A percentile compares a stretch with the other conserved stretches of the same genome.
phyloP scores from a whole-genome alignment of 1,139 yeast species.

The Geotrichum candidum region DNA sequence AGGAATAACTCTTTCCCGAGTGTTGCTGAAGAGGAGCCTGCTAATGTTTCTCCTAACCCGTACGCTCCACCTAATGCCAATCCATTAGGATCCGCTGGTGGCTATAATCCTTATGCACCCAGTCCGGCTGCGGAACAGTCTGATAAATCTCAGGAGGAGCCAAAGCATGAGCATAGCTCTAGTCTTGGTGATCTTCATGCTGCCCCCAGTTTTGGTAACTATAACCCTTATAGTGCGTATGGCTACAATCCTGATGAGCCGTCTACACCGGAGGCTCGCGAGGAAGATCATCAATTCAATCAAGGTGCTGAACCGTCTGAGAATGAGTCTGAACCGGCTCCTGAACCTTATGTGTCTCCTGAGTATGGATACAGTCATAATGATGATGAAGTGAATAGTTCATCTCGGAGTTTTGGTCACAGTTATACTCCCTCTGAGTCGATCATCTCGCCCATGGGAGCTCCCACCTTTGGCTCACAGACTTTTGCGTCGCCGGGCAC shows the following conservation, averaged over 20 bases:
- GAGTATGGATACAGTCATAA: slow-evolving; percentile 24
- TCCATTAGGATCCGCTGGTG: not conserved
- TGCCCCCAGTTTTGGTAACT: slow-evolving; percentile 3
- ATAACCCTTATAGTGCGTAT: slow-evolving; percentile 16
- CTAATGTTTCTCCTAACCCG: slow-evolving; percentile 1
- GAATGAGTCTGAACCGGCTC: slow-evolving; percentile 1
- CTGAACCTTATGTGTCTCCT: slow-evolving; percentile 20
- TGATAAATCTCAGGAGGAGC: not conserved
- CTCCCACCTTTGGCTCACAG: slow-evolving; percentile 9
- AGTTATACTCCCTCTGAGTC: slow-evolving; percentile 7
- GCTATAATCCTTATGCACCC: slow-evolving; percentile 14
- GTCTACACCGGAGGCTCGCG: not conserved
- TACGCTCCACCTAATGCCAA: not conserved
- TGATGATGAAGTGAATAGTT: not conserved
- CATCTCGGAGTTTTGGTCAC: not conserved
- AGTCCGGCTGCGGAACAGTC: not conserved
- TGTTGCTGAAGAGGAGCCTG: not conserved
- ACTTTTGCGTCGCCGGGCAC: not conserved
- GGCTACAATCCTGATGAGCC: slow-evolving; percentile 1
- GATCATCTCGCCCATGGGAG: slow-evolving; percentile 15
- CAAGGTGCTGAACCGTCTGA: slow-evolving; percentile 3
- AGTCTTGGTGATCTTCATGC: not conserved
- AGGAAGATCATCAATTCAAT: not conserved
- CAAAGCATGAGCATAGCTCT: not conserved
- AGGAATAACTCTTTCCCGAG: not conserved